Conservation (phyloP, 1,284 basidiomycete species). For the Irpex lacteus region DNA sequence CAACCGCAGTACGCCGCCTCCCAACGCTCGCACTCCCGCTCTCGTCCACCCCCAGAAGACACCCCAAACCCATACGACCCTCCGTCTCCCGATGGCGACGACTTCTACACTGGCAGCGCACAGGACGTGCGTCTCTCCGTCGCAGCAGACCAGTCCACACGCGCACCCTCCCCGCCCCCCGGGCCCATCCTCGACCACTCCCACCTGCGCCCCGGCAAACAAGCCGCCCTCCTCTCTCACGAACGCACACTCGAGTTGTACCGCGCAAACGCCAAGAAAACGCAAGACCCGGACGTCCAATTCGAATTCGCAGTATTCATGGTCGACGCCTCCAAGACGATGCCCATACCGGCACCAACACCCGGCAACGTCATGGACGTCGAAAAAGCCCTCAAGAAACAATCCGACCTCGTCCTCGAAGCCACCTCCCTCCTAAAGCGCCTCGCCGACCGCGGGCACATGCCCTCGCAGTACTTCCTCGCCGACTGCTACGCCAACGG, state of each 20-base stretch:
- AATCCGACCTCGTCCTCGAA: slow-evolving; percentile 85
- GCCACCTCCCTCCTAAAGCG: slow-evolving; percentile 85
- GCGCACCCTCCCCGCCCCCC: slow-evolving; percentile 48
- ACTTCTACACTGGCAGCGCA: slow-evolving; percentile 36
- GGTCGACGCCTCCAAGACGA: slow-evolving; percentile 91
- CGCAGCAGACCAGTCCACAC: slow-evolving; percentile 36
- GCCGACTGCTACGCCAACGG: slow-evolving; percentile 98
- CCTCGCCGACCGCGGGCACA: slow-evolving; percentile 91
- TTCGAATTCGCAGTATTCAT: slow-evolving; percentile 99
- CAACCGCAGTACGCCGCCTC: slow-evolving; percentile 26
- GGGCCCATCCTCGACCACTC: slow-evolving; percentile 86
- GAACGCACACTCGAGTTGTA: slow-evolving; percentile 96
- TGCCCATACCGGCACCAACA: slow-evolving; percentile 69
- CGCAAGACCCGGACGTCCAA: slow-evolving; percentile 95
- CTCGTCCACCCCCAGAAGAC: slow-evolving; percentile 12
- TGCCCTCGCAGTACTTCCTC: slow-evolving; percentile 94
- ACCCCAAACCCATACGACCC: slow-evolving; percentile 27
- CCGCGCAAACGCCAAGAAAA: slow-evolving; percentile 97
- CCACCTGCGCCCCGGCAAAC: slow-evolving; percentile 90
- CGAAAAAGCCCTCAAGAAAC: slow-evolving; percentile 78
- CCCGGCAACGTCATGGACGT: slow-evolving; percentile 74
- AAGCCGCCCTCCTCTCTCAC: slow-evolving; percentile 90
- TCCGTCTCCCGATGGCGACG: slow-evolving; percentile 33
- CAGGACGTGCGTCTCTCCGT: slow-evolving; percentile 27
- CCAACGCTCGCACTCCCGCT: slow-evolving; percentile 21